These are phyloP conservation scores for Cyclotella baltica DNA, from an alignment of 108 stramenopile genomes.

Conservation along the genomic window DNA sequence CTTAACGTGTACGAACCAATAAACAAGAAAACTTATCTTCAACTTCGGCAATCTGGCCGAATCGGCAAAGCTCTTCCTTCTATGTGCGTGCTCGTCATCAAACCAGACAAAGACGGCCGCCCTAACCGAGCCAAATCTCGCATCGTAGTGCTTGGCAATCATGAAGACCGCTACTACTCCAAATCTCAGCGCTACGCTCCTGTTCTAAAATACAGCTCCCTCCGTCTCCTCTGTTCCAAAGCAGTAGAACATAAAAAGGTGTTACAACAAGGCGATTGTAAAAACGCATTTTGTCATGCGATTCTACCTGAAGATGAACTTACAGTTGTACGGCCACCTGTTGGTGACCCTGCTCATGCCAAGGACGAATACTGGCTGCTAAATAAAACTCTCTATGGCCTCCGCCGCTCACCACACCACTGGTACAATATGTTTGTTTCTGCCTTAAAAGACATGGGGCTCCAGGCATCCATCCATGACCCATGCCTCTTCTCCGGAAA, in stretches of 20 bases:
- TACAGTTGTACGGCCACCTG: background rate
- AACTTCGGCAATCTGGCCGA: background rate
- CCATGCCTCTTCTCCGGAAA: constrained; percentile 11
- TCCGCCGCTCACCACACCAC: constrained; percentile 27
- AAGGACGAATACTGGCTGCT: constrained; percentile 16
- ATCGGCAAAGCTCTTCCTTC: constrained; percentile 28
- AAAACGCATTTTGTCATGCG: constrained; percentile 19
- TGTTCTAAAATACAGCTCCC: constrained; percentile 17
- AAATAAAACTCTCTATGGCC: constrained; percentile 31
- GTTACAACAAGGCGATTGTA: constrained; percentile 33
- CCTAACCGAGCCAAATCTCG: constrained; percentile 23
- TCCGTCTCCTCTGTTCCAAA: constrained; percentile 12
- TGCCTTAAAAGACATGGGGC: constrained; percentile 8
- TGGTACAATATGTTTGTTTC: constrained; percentile 26
- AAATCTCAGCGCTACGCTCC: constrained; percentile 28
- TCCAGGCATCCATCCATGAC: constrained; percentile 16
- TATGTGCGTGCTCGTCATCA: constrained; percentile 34
- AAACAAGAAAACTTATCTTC: constrained; percentile 3
- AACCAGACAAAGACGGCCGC: constrained; percentile 28
- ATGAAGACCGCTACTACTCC: constrained; percentile 21
- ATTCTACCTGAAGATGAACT: constrained; percentile 3
- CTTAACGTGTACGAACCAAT: constrained; percentile 6
- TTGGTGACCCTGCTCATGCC: constrained; percentile 1
- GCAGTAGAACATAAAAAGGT: constrained; percentile 3
- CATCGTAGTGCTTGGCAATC: constrained; percentile 33